phyloP scores from a whole-genome alignment of 1,284 basidiomycete species.

The Cutaneotrichosporon arboriforme region DNA sequence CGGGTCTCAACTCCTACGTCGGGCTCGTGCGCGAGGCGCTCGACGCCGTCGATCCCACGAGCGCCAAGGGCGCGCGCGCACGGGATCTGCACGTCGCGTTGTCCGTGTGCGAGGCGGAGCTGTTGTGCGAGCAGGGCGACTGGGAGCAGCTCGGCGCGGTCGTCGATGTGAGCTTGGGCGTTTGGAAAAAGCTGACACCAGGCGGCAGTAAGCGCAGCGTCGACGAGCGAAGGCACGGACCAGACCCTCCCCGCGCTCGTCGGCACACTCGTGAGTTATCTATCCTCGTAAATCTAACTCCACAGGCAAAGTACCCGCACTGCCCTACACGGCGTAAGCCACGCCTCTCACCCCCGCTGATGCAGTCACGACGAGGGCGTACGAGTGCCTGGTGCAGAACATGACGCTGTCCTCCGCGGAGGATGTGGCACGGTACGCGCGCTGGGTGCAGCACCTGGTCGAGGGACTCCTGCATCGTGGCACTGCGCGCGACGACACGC shows the following conservation, averaged over 20 bases:
- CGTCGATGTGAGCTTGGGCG: neutral
- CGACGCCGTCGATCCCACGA: neutral
- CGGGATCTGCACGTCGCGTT: neutral
- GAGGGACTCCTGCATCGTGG: conserved; percentile 6
- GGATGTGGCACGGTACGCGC: neutral
- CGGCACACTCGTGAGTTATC: conserved; percentile 2
- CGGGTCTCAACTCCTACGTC: conserved; percentile 3
- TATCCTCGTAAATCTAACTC: neutral
- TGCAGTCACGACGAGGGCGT: neutral
- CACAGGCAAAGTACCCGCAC: neutral
- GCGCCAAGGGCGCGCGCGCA: neutral
- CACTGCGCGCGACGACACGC: neutral
- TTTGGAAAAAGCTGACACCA: neutral
- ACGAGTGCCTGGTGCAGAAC: conserved; percentile 2
- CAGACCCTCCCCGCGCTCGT: no score
- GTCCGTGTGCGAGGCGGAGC: conserved; percentile 1
- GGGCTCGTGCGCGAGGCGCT: neutral
- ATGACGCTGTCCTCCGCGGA: neutral
- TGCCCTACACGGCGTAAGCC: neutral
- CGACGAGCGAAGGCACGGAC: no score
- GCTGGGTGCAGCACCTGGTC: conserved; percentile 10
- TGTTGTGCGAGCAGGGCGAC: conserved; percentile 10
- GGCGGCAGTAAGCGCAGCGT: neutral
- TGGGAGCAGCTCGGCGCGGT: neutral
- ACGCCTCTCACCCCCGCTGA: neutral